Percentiles rank a stretch among this genome's conserved stretches.
phyloP scores from a whole-genome alignment of 176 grass and related monocot genomes.

The Carex kokanica region DNA sequence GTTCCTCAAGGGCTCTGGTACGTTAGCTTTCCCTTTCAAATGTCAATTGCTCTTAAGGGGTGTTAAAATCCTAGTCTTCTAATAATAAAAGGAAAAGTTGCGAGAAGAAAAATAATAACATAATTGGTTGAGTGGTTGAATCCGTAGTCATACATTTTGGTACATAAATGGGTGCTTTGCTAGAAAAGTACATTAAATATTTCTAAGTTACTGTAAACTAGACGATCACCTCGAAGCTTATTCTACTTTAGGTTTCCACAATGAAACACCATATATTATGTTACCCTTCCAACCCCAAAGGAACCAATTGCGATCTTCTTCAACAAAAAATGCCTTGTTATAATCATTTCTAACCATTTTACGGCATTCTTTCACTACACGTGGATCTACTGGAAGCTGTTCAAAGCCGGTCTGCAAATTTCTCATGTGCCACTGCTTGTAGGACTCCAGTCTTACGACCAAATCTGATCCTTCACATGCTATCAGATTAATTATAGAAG shows the following conservation, averaged over 20 bases:
- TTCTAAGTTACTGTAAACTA: no score
- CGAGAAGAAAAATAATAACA: no score
- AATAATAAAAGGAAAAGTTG: no score
- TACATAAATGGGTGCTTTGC: not conserved
- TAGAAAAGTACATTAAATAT: no score
- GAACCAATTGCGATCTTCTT: slow-evolving; percentile 33
- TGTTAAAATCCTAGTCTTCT: no score
- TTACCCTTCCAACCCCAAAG: slow-evolving; percentile 37
- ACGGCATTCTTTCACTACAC: not conserved
- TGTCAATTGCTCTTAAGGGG: no score
- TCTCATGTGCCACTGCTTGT: slow-evolving; percentile 34
- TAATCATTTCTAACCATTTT: not conserved
- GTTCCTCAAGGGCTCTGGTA: no score
- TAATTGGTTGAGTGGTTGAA: no score
- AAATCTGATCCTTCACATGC: slow-evolving; percentile 17
- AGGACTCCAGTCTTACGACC: not conserved
- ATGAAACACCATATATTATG: slow-evolving; percentile 9
- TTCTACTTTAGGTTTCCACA: slow-evolving; percentile 25
- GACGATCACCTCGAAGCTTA: no score
- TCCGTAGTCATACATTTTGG: not conserved
- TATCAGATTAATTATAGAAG: not conserved
- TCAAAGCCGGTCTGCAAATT: slow-evolving; percentile 21
- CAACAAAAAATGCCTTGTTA: slow-evolving; percentile 24
- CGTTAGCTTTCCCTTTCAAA: no score
- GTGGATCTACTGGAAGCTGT: slow-evolving; percentile 29